Percentiles rank a stretch among this genome's conserved stretches.
phyloP scores from a whole-genome alignment of 1,284 basidiomycete genomes.

The Cutaneotrichosporon sp. region DNA sequence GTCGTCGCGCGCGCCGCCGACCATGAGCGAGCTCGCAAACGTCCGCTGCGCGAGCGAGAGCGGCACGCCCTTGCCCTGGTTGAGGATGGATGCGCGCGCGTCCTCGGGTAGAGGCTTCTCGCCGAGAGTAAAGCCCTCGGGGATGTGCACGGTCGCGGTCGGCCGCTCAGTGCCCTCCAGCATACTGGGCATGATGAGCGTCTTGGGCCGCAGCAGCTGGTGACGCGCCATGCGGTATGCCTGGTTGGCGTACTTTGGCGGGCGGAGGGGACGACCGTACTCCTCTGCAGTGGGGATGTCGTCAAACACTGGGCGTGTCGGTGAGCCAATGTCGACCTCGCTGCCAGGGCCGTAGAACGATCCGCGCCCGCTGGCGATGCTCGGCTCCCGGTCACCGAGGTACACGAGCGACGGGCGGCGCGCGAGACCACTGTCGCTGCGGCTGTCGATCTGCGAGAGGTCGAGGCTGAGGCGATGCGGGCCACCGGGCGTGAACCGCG shows the following conservation, averaged over 20 bases:
- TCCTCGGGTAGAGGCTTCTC: slow-evolving; percentile 50
- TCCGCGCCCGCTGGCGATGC: not conserved
- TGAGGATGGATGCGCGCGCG: slow-evolving; percentile 37
- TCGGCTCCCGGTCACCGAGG: not conserved
- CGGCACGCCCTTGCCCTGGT: slow-evolving; percentile 33
- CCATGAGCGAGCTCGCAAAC: slow-evolving; percentile 43
- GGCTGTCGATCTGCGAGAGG: slow-evolving; percentile 3
- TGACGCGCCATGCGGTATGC: slow-evolving; percentile 25
- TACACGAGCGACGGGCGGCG: slow-evolving; percentile 11
- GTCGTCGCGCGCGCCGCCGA: slow-evolving; percentile 35
- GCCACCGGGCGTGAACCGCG: slow-evolving; percentile 47
- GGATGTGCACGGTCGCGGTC: slow-evolving; percentile 26
- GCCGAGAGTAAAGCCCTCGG: slow-evolving; percentile 45
- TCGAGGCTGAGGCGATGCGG: not conserved
- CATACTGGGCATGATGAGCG: slow-evolving; percentile 47
- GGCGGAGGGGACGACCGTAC: slow-evolving; percentile 41
- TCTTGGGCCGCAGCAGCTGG: slow-evolving; percentile 45
- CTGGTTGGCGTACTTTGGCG: slow-evolving; percentile 31
- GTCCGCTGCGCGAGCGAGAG: slow-evolving; percentile 42
- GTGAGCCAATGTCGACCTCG: not conserved
- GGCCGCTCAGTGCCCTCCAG: slow-evolving; percentile 29
- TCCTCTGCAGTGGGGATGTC: slow-evolving; percentile 42
- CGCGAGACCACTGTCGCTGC: not conserved
- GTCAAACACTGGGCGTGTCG: slow-evolving; percentile 13
- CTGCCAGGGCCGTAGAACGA: slow-evolving; percentile 2